Evolutionary conservation across 306 rosid species (phyloP).

Genomic region (Dalbergia cultrata): DNA sequence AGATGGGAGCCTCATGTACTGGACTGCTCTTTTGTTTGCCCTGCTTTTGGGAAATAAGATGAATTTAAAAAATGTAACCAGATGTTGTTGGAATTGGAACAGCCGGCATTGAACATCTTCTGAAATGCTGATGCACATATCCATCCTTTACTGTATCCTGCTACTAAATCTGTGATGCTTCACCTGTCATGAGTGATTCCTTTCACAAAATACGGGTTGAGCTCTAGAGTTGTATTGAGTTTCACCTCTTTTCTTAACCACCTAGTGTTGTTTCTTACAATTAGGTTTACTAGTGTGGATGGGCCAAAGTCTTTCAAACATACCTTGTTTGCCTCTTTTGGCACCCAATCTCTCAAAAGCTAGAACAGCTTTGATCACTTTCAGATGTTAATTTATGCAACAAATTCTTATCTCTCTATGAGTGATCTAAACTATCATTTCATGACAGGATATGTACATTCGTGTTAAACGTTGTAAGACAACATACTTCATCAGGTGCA

Average conservation of each 20-base stretch:
- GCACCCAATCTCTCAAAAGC: background rate
- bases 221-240: background rate
- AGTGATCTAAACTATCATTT: slow-evolving; percentile 25
- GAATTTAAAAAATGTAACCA: background rate
- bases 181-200: background rate
- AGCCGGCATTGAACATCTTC: background rate
- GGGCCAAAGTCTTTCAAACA: background rate
- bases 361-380: background rate
- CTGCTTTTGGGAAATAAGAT: background rate
- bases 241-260: background rate
- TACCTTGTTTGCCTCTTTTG: background rate
- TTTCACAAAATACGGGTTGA: background rate
- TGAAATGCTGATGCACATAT: background rate
- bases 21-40: no score
- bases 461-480: slow-evolving; percentile 86
- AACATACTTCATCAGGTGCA: slow-evolving; percentile 91
- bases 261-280: background rate
- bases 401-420: background rate
- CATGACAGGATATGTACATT: slow-evolving; percentile 81
- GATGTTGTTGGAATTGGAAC: background rate
- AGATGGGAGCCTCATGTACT: no score
- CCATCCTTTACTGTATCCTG: background rate
- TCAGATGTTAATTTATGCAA: no score
- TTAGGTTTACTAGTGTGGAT: background rate
- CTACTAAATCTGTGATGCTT: background rate